Evolutionary conservation across 305 asterid species (phyloP).

Genomic region (Solanum chacoense): DNA sequence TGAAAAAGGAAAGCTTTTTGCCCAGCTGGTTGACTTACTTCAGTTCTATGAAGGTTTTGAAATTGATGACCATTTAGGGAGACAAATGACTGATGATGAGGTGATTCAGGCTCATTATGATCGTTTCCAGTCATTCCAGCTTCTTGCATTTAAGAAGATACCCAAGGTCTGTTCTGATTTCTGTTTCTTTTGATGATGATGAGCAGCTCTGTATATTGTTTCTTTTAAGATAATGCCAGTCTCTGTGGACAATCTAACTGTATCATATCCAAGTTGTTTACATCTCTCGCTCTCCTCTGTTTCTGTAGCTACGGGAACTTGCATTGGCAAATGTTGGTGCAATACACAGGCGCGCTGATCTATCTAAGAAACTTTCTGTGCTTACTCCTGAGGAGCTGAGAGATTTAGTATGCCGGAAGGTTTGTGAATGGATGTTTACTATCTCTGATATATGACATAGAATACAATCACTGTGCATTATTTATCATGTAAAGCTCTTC

Average conservation of each 20-base stretch:
- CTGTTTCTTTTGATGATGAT: conserved; percentile 1
- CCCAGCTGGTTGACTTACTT: conserved; percentile 92
- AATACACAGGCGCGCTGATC: conserved; percentile 73
- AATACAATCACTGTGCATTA: not conserved
- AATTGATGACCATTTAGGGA: conserved; percentile 88
- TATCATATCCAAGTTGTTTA: not conserved
- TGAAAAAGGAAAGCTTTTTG: conserved; percentile 86
- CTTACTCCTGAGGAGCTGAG: conserved; percentile 78
- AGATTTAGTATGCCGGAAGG: conserved; percentile 87
- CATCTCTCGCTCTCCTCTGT: not conserved
- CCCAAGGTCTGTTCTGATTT: conserved; percentile 52
- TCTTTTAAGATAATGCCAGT: not conserved
- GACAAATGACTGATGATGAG: conserved; percentile 98
- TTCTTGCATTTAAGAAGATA: conserved; percentile 68
- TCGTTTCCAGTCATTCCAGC: conserved; percentile 92
- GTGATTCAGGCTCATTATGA: conserved; percentile 88
- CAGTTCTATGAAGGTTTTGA: conserved; percentile 94
- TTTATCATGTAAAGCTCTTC: not conserved
- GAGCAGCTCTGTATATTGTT: not conserved
- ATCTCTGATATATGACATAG: not conserved
- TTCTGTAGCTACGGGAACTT: conserved; percentile 75
- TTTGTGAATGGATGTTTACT: conserved; percentile 22
- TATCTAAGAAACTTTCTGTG: conserved; percentile 70
- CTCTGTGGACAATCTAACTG: not conserved
- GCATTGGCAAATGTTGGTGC: conserved; percentile 91